Evolutionary conservation across 345 rosid species (phyloP), one percentile per base, ranked within the genome.

Genomic region (Eucalyptus cloeziana): DNA sequence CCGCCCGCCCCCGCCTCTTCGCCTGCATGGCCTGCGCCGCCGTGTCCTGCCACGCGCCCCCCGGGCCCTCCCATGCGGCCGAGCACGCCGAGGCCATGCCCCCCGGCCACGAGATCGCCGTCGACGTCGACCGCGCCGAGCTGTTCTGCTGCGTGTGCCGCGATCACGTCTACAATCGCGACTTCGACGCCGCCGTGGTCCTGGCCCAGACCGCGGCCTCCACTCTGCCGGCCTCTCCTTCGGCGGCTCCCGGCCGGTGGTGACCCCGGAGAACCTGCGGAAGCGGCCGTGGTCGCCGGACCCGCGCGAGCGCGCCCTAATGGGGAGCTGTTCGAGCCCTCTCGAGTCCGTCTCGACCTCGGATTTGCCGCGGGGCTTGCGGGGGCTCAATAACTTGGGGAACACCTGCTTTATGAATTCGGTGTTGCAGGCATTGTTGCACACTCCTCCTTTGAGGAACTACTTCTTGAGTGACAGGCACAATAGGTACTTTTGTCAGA

Each of bases 381-480:
- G 99, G 67, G 99, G 98, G 51, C 90, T 96, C 94, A 96, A 96
- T 90, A 97, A 97, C 85, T 81, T 97, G 79, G 99, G 99, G 47
- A 96, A 95, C 67, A 97, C 98, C 85, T 97, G 98, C 90, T 97
- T 97, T 54, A 96, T 96, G 99, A 97, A 96, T 88, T 96, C 98
- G 80, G 97, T 96, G 87, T 93, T 97, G 93, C 99, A 96, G 91
- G 99, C 95, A 27, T 93, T 96, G 93, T 93, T 97, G 60, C 99
- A 97, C 90, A 95, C 97, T 31, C 98, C 98, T 87, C 99, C 96
- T 86, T 90, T 97, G 90, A 92, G 95, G 88, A 94, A 95, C 92
- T 96, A 95, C 92, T 96, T 97, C 91, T 90, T 96, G 88, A 94
- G 95, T 86, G 97, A 94, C 94, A 94, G 93, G 86, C 99, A 96